phyloP scores from a whole-genome alignment of 2,329 filamentous ascomycete species.

The Pochonia chlamydosporia region DNA sequence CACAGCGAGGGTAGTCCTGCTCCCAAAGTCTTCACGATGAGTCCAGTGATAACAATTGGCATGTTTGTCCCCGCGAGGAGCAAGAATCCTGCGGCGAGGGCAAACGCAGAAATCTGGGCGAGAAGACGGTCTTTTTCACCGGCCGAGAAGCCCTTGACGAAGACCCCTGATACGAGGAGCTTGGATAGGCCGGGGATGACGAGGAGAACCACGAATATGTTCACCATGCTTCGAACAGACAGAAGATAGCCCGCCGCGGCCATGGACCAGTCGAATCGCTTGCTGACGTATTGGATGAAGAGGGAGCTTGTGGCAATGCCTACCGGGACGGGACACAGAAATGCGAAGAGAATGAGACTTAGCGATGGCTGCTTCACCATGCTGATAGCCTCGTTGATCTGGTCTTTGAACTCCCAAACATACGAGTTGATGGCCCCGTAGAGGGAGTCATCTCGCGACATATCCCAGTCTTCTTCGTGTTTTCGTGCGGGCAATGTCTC shows the following conservation, averaged over 20 bases:
- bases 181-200: constrained; percentile 13
- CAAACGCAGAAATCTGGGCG: constrained; percentile 16
- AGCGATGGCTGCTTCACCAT: constrained; percentile 7
- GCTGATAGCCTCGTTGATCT: constrained; percentile 2
- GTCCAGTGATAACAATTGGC: constrained; percentile 14
- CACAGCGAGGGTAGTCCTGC: constrained; percentile 14
- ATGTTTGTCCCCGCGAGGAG: constrained; percentile 14
- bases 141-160: constrained; percentile 7
- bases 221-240: constrained; percentile 15
- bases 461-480: not conserved
- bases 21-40: constrained; percentile 17
- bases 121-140: constrained; percentile 19
- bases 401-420: not conserved
- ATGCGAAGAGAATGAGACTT: constrained; percentile 9
- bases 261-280: constrained; percentile 17
- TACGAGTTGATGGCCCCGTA: not conserved
- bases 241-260: constrained; percentile 17
- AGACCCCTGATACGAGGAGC: constrained; percentile 3
- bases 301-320: constrained; percentile 11
- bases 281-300: constrained; percentile 20
- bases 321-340: constrained; percentile 12
- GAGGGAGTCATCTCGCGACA: not conserved
- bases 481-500: constrained; percentile 7
- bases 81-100: constrained; percentile 15
- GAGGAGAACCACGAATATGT: constrained; percentile 12